Percentiles rank a stretch among this genome's conserved stretches.
Evolutionary conservation across 2,329 filamentous ascomycete species (phyloP).

Genomic region (Nothophoma quercina): DNA sequence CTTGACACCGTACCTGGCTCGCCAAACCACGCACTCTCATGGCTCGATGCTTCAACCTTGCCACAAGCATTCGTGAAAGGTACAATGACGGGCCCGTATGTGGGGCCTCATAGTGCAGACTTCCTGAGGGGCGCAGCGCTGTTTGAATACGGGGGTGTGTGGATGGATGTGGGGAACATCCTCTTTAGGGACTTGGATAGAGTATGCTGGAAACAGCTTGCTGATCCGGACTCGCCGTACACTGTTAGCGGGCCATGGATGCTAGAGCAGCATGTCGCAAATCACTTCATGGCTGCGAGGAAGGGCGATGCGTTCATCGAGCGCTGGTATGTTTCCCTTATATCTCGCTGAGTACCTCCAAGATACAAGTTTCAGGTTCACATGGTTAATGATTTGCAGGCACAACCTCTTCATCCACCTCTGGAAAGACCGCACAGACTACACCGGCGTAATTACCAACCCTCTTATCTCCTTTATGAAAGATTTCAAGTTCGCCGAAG

Average conservation of each 20-base stretch:
- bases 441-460: constrained; percentile 25
- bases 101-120: constrained; percentile 57
- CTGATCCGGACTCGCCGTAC: constrained; percentile 47
- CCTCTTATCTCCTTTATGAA: constrained; percentile 37
- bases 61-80: constrained; percentile 27
- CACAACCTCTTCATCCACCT: constrained; percentile 37
- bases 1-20: too few relatives aligned
- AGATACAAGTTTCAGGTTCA: too few relatives aligned
- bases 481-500: constrained; percentile 31
- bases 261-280: constrained; percentile 43
- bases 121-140: constrained; percentile 56
- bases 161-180: constrained; percentile 53
- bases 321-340: constrained; percentile 52
- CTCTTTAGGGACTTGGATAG: constrained; percentile 49
- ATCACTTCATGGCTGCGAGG: constrained; percentile 55
- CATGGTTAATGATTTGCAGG: too few relatives aligned
- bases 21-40: too few relatives aligned
- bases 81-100: constrained; percentile 55
- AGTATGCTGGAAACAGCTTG: constrained; percentile 51
- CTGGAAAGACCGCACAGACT: constrained; percentile 31
- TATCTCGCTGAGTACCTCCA: too few relatives aligned
- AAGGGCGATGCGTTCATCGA: constrained; percentile 56
- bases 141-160: constrained; percentile 51
- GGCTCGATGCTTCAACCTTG: too few relatives aligned
- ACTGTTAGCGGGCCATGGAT: constrained; percentile 40